Evolutionary conservation across 352 stramenopile species (phyloP), one percentile per base, ranked within the genome.

Genomic region (Bremia lactucae): DNA sequence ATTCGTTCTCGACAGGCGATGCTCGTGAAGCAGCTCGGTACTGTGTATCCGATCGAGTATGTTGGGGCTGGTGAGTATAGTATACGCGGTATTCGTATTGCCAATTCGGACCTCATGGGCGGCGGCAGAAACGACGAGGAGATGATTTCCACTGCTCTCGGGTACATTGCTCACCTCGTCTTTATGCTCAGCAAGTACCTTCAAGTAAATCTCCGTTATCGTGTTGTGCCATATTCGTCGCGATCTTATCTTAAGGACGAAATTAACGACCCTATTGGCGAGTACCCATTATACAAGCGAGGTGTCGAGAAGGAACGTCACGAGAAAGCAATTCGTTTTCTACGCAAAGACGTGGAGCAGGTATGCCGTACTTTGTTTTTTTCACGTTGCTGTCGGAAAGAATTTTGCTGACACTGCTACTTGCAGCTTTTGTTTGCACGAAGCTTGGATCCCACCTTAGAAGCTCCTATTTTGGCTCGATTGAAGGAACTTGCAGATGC

Each of bases 121-220:
- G 62, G 60, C 18, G 72, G 68, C 10, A 70, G 51, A 42, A 57
- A 54, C 3, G 80, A 92, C 36, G 80, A 92, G 51, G 80, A 92
- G 34, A 69, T 74, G 60, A 68, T 92, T 13, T 85, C 75, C n/a
- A 92, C 80, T 5, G 77, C 72, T 25, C 58, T 92, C 24, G 80
- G 80, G 19, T 90, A 88, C 49, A 87, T 90, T 43, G 73, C 77
- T n/a, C 80, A 92, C 36, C 54, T 92, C 37, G 73, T 86, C 15
- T 92, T 92, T 48, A 87, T 92, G 73, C 68, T 92, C 18, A 86
- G 74, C 68, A 92, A 92, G 53, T 92, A 92, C 42, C 50, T 92
- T 22, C 68, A 88, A 31, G 75, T 92, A 35, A 92, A 87, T 24
- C 56, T 92, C 20, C 72, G 80, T 4, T 92, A 92, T 61, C 67